Evolutionary conservation across 2,329 filamentous ascomycete species (phyloP).

Genomic region (Exutisphaerella laricina): DNA sequence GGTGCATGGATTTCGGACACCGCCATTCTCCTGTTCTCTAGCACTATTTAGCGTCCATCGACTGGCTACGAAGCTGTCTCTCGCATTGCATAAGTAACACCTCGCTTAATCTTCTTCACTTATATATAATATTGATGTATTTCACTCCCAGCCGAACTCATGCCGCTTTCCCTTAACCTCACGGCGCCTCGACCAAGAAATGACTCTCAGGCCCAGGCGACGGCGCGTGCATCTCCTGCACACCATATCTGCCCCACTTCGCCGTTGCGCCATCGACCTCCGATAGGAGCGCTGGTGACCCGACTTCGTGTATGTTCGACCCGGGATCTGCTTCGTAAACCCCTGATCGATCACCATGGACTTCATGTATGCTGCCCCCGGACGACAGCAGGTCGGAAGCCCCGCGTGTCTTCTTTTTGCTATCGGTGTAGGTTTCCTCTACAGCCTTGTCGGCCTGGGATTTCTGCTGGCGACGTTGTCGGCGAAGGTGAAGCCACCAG

Average conservation of each 20-base stretch:
- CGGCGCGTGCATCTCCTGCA: slow-evolving; percentile 6
- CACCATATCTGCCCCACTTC: slow-evolving; percentile 6
- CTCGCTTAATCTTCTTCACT: too few relatives aligned
- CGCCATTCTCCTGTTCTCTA: too few relatives aligned
- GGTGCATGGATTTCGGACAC: too few relatives aligned
- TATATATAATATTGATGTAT: too few relatives aligned
- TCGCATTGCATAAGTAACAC: too few relatives aligned
- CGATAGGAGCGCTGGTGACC: background rate
- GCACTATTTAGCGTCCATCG: too few relatives aligned
- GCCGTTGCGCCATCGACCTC: slow-evolving; percentile 9
- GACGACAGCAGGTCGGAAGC: slow-evolving; percentile 6
- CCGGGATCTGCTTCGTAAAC: background rate
- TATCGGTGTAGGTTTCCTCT: background rate
- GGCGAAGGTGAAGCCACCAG: slow-evolving; percentile 36
- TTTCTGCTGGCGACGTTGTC: slow-evolving; percentile 19
- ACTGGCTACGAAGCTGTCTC: too few relatives aligned
- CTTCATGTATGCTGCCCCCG: slow-evolving; percentile 3
- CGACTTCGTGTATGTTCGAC: slow-evolving; percentile 6
- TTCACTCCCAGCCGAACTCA: slow-evolving; percentile 5
- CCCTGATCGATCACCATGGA: background rate
- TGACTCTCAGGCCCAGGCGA: slow-evolving; percentile 8
- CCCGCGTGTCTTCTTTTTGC: background rate
- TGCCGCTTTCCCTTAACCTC: slow-evolving; percentile 9
- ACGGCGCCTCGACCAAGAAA: slow-evolving; percentile 7
- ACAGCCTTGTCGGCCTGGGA: background rate